Base-by-base conservation (phyloP, 108 stramenopile genomes). In the Skeletonema tropicum region DNA sequence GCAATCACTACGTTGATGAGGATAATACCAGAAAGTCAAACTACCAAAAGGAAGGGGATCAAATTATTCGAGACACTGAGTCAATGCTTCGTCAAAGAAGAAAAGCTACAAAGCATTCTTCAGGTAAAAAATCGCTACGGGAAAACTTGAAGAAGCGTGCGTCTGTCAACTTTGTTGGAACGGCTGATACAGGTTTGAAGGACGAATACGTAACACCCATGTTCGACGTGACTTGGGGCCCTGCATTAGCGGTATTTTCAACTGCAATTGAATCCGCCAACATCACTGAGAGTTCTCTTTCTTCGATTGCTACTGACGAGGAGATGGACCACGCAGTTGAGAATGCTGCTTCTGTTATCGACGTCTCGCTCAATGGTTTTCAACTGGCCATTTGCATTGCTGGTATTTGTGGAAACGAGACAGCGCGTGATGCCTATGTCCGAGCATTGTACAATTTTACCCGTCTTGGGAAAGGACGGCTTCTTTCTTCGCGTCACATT, bases 151-250 rank as follows among this genome's bases (percentile, higher is more conserved):
- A 68, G 68, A 60, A 74, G 30, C 42, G 38, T 64, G 67, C 64
- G 29, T 72, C 84, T 29, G 75, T 73, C 45, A 63, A 75, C 59
- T 93, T 91, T 75, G 91, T 92, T 25, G 73, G 88, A 13, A 92
- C 95, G 5, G 88, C 87, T 25, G 91, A 90, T 71, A 88, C 88
- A 60, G 91, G 91, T 21, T 70, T 93, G 35, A 80, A 85, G 58
- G 94, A 94, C 68, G 96, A 97, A 70, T 95, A 89, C 79, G 96
- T 98, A 31, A 78, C 86, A 42, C 95, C 99, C 29, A 98, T 99
- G 99, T 97, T 98, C 73, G 97, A 97, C 45, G 97, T 98, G 21
- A 92, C 96, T 8, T 99, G 99, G 99, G 97, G 96, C 14, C 97
- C 99, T 35, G 90, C 96, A 60, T 78, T 98, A 30, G 97, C 96